These are phyloP conservation scores for Falciphora oryzae DNA, from an alignment of 2,329 filamentous ascomycete species.

Conservation along the genomic window DNA sequence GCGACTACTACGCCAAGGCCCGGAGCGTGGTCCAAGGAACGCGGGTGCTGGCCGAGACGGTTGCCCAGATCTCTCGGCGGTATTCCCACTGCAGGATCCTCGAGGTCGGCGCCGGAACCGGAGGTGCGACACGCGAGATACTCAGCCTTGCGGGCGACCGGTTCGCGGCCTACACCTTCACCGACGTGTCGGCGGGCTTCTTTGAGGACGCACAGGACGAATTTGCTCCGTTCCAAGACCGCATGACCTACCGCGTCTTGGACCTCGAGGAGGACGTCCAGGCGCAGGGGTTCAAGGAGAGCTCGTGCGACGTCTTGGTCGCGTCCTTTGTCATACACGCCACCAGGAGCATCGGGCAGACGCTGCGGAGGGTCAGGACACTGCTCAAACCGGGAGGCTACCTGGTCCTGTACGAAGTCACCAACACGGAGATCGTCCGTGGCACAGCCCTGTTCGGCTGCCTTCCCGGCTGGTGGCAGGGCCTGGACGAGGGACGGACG, in stretches of 20 bases:
- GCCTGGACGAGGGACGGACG: slow-evolving; percentile 1
- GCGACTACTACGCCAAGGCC: slow-evolving; percentile 24
- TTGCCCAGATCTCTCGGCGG: slow-evolving; percentile 7
- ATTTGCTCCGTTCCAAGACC: neutral
- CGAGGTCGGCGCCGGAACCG: slow-evolving; percentile 31
- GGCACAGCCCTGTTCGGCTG: neutral
- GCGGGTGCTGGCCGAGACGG: neutral
- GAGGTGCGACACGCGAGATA: slow-evolving; percentile 19
- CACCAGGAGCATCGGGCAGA: neutral
- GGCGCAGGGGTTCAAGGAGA: slow-evolving; percentile 4
- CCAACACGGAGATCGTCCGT: slow-evolving; percentile 1
- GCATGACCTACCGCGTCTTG: slow-evolving; percentile 1
- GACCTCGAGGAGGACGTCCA: neutral
- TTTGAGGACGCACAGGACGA: slow-evolving; percentile 26
- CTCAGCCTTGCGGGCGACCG: neutral
- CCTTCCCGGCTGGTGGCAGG: slow-evolving; percentile 6
- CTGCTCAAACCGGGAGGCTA: slow-evolving; percentile 5
- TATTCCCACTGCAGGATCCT: slow-evolving; percentile 19
- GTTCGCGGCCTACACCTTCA: slow-evolving; percentile 31
- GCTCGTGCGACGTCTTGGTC: slow-evolving; percentile 4
- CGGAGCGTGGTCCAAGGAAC: slow-evolving; percentile 12
- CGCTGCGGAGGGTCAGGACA: neutral
- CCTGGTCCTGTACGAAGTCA: slow-evolving; percentile 2
- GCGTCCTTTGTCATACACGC: slow-evolving; percentile 7
- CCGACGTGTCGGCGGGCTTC: slow-evolving; percentile 34